A percentile compares a stretch with the other conserved stretches of the same genome.
These are phyloP conservation scores for Cupressus sempervirens DNA, from an alignment of 75 land plant species.

Conservation along the genomic window DNA sequence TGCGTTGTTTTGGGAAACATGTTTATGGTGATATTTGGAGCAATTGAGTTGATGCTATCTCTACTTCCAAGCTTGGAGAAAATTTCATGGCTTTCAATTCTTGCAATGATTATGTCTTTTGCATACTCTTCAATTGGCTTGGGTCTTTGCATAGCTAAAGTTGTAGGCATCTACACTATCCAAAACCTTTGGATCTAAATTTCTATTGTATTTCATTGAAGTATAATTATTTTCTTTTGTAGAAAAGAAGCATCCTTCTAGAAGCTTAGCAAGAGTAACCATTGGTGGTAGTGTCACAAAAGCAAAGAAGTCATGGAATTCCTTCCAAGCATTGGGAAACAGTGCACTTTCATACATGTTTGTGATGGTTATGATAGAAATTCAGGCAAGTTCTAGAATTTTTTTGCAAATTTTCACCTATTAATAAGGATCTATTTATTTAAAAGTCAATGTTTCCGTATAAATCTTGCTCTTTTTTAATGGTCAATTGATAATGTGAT, in stretches of 20 bases:
- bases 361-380: slow-evolving; percentile 45
- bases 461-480: too few species aligned
- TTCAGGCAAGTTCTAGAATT: slow-evolving; percentile 24
- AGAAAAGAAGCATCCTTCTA: slow-evolving; percentile 24
- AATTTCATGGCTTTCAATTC: slow-evolving; percentile 52
- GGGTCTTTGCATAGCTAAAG: slow-evolving; percentile 53
- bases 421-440: too few species aligned
- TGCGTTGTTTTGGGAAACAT: slow-evolving; percentile 26
- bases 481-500: neutral
- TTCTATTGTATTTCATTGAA: neutral
- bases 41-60: slow-evolving; percentile 42
- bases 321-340: slow-evolving; percentile 58
- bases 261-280: slow-evolving; percentile 25
- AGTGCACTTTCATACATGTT: slow-evolving; percentile 66
- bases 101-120: slow-evolving; percentile 81
- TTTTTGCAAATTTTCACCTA: neutral
- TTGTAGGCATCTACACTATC: slow-evolving; percentile 14
- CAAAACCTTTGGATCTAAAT: neutral
- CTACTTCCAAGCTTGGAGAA: slow-evolving; percentile 57
- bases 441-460: too few species aligned
- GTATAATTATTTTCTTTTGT: neutral
- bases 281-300: slow-evolving; percentile 12
- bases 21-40: slow-evolving; percentile 35
- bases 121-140: slow-evolving; percentile 64
- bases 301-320: slow-evolving; percentile 30